These are phyloP conservation scores for Penicillium brasilianum DNA, from an alignment of 2,329 filamentous ascomycete genomes.

Conservation along the genomic window DNA sequence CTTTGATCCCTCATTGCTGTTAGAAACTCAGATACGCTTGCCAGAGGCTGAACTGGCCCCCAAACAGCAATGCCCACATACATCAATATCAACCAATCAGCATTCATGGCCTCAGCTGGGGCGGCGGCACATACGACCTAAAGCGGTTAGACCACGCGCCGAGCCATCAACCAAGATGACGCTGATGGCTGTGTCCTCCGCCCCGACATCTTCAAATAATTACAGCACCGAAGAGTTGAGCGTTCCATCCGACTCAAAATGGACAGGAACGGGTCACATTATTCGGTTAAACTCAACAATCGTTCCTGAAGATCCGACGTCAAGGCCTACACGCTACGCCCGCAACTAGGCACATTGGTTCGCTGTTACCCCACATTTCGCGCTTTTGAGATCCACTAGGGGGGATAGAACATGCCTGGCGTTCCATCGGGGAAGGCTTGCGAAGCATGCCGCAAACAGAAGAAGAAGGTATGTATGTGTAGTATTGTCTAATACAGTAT, in stretches of 20 bases:
- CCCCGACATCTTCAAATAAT: conserved; percentile 12
- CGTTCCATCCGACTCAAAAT: conserved; percentile 8
- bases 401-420: conserved; percentile 51
- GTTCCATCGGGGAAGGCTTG: conserved; percentile 59
- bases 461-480: conserved; percentile 56
- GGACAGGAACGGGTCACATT: background rate
- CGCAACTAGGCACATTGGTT: background rate
- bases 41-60: background rate
- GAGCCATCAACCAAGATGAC: background rate
- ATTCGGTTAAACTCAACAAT: background rate
- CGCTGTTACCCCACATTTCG: background rate
- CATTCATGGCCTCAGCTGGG: background rate
- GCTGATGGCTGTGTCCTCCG: conserved; percentile 9
- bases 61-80: background rate
- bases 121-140: conserved; percentile 21
- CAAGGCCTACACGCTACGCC: background rate
- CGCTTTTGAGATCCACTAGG: conserved; percentile 1
- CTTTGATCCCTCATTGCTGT: background rate
- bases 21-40: background rate
- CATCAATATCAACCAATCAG: background rate
- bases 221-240: background rate
- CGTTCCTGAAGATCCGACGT: background rate
- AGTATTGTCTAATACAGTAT: too few species aligned
- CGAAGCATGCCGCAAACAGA: conserved; percentile 57
- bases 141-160: conserved; percentile 22